Base-by-base conservation (phyloP, 768 basidiomycete genomes). In the Hydnomerulius pinastri region DNA sequence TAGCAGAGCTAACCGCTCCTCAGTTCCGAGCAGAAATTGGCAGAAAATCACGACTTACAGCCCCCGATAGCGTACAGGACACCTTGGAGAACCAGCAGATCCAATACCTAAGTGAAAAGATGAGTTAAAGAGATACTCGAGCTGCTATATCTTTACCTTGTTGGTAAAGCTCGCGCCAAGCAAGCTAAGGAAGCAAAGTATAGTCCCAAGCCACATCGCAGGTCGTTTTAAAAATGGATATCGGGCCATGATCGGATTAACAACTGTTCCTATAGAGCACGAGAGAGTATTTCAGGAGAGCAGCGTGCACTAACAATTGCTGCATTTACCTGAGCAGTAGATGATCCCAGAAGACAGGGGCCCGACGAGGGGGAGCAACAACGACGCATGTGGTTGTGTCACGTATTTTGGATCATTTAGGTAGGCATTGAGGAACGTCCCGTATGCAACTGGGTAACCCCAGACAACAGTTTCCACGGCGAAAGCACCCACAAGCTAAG, bases 41-140 rank as follows among this genome's bases (percentile, higher is more conserved):
- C 23, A 48, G 25, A 13, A 21, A 52, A 17, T 23, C 15, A 32
- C 29, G 20, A 20, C 51, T 21, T 55, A 63, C 52, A 54, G 4
- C 64, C 70, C 24, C 65, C 70, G 13, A 70, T 55, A 15, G 60
- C 70, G 37, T 71, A 68, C n/a, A 64, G 27, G 11, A 65, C 59
- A 25, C 66, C 70, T 59, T 71, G 63, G 8, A 67, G 47, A 10
- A 52, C 21, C 13, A 71, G 32, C 3, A 71, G 58, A 5, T 38
- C 39, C 37, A 50, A 32, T 20, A 68, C 61, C 68, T 69, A 2
- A 11, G 37, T 18, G 13, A 29, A 39, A 28, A 6, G 12, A 27
- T 43, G 18, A 46, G 15, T 1, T 25, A 10, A 40, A 15, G 37
- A n/a, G 13, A 48, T 39, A 25, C 13, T 13, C 27, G 10, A 28